Conservation (phyloP, 345 rosid genomes). For the Punica granatum region DNA sequence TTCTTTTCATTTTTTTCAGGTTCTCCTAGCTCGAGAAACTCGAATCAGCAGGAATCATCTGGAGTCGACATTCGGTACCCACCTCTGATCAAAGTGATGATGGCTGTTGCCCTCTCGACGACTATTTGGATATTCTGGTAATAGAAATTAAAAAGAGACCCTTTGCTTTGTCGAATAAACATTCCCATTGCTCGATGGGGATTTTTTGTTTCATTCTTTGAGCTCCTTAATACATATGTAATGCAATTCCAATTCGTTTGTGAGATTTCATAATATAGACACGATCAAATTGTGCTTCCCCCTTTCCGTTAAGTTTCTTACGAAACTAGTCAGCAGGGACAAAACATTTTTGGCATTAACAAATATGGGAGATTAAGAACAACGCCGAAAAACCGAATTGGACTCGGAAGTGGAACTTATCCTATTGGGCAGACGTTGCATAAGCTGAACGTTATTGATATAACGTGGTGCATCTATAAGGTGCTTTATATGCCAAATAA, state of each 20-base stretch:
- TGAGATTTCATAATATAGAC: neutral
- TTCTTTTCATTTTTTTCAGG: slow-evolving; percentile 4
- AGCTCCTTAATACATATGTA: neutral
- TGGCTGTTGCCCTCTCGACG: neutral
- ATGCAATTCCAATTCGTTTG: neutral
- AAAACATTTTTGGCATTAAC: too few relatives aligned
- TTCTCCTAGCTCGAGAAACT: slow-evolving; percentile 12
- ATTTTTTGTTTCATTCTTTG: neutral
- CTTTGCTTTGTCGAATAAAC: neutral
- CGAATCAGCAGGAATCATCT: slow-evolving; percentile 10
- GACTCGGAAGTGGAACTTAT: too few relatives aligned
- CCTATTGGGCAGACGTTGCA: too few relatives aligned
- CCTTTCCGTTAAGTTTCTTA: neutral
- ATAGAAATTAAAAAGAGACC: neutral
- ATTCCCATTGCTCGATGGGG: neutral
- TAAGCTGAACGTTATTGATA: too few relatives aligned
- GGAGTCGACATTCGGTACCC: neutral
- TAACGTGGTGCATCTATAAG: too few relatives aligned
- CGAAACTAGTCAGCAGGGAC: too few relatives aligned
- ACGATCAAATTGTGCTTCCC: neutral
- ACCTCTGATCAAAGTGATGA: neutral
- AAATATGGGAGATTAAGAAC: too few relatives aligned
- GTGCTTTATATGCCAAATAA: too few relatives aligned
- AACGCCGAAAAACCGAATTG: too few relatives aligned
- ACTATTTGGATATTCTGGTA: slow-evolving; percentile 3